Evolutionary conservation across 1,284 basidiomycete species (phyloP), one percentile per base, ranked within the genome.

Genomic region (Cystobasidium slooffiae): DNA sequence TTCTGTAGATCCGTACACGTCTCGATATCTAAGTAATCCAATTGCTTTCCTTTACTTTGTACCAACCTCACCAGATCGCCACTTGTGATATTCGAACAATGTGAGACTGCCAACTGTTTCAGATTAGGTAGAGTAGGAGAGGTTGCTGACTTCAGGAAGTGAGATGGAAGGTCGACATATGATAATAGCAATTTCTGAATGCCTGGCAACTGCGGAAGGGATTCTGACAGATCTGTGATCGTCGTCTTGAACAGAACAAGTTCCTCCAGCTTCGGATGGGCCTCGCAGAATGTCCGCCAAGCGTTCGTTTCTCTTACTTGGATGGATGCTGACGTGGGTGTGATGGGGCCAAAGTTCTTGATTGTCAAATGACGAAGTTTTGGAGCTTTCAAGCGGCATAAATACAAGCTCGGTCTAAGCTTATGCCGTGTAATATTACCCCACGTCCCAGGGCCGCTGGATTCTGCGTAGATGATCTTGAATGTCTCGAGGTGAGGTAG

Each of bases 1-100:
- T 73, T 73, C 12, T 73, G 70, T 51, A 73, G 46, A 10, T 73
- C 70, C 7, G 43, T 53, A 43, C 70, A 73, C 16, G 62, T 63
- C 10, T 73, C 62, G 24, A 73, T 73, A 39, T 66, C 58, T 12
- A 73, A 41, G 14, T 65, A 55, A n/a, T 44, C 12, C 0, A 73
- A n/a, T 9, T 37, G 39, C 3, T 63, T 63, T 9, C 46, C 52
- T 46, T 61, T 73, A 20, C 56, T 61, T 44, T 73, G 70, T 18
- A 73, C 63, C 16, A 73, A 51, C n/a, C 70, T 44, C 20, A 73
- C 37, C 16, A 73, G 63, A 41, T 62, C 59, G 1, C 62, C 62
- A 49, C 63, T 73, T 8, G n/a, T 49, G 22, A 73, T 66, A n/a
- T 73, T 73, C 9, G 70, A 47, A 24, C 59, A 73, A 22, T 47